Conservation (phyloP, 768 basidiomycete species). For the Lentinula guzmanii region DNA sequence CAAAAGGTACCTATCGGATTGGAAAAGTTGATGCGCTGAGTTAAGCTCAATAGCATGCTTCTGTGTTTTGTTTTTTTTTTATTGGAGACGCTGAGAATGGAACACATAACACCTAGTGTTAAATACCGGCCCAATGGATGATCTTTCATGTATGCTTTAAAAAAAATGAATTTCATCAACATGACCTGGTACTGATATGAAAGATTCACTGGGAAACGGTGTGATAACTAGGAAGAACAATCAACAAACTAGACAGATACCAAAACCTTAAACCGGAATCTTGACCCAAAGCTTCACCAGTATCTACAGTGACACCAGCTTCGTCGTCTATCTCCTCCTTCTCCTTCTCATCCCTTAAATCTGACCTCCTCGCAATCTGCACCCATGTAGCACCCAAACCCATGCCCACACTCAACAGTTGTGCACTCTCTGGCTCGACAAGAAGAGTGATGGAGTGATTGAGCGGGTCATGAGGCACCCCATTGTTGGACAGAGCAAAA, state of each 20-base stretch:
- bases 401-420: conserved; percentile 19
- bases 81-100: too few species aligned
- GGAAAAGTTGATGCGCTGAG: background rate
- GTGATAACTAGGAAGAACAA: background rate
- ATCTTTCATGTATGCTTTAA: too few species aligned
- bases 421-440: conserved; percentile 14
- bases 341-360: background rate
- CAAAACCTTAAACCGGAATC: background rate
- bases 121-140: too few species aligned
- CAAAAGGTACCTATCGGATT: background rate
- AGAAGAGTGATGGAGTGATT: conserved; percentile 21
- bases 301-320: background rate
- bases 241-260: background rate
- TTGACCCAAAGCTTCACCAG: too few species aligned
- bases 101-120: too few species aligned
- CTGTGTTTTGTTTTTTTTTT: too few species aligned
- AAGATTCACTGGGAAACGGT: background rate
- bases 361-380: conserved; percentile 17
- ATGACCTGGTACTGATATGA: background rate
- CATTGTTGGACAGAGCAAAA: background rate
- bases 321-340: background rate
- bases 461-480: conserved; percentile 11
- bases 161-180: too few species aligned
- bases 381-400: conserved; percentile 29
- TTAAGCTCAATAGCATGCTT: too few species aligned